Evolutionary conservation across 169 alveolate species (phyloP), one percentile per base, ranked within the genome.

Genomic region (Eimeria praecox): DNA sequence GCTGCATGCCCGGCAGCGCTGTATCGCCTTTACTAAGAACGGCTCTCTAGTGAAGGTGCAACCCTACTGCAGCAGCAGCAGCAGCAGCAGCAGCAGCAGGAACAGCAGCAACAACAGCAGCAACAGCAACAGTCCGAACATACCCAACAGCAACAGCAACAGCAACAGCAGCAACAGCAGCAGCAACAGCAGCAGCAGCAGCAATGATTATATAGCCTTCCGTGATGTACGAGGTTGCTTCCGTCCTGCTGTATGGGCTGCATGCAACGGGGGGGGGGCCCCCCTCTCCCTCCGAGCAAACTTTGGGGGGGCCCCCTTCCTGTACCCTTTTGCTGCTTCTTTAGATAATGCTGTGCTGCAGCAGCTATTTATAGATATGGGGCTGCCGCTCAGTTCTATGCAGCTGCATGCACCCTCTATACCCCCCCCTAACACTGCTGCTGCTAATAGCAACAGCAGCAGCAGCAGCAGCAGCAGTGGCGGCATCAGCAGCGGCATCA

Each of bases 161-260:
- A 35, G n/a, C 64, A 9, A 35, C 38, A 30, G 56, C 52, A 0
- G 82, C 94, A 40, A 3, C 78, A 35, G 85, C 73, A 87, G 14
- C 83, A n/a, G 35, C 62, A 38, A 54, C 24, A 24, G 56, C 0
- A 24, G 46, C 94, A 56, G 54, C 83, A 62, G 82, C 44, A 87
- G 27, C n/a, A 24, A 30, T 6, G 56, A 40, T 49, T 35, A 5
- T 16, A 90, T 80, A 0, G 95, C 95, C 18, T 92, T 92, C 75
- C 44, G 40, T 6, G 92, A 62, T 5, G 95, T 92, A 30, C 62
- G 92, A 0, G 95, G 95, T 44, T 62, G 97, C 49, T 66, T 75
- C 95, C 96, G 95, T 42, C 97, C 90, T 56, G 95, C 82, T 33
- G 97, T 96, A 46, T 96, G 96, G 96, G 90, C 78, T 16, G 71